Evolutionary conservation across 169 alveolate species (phyloP).

Genomic region (Condylostoma magnum): DNA sequence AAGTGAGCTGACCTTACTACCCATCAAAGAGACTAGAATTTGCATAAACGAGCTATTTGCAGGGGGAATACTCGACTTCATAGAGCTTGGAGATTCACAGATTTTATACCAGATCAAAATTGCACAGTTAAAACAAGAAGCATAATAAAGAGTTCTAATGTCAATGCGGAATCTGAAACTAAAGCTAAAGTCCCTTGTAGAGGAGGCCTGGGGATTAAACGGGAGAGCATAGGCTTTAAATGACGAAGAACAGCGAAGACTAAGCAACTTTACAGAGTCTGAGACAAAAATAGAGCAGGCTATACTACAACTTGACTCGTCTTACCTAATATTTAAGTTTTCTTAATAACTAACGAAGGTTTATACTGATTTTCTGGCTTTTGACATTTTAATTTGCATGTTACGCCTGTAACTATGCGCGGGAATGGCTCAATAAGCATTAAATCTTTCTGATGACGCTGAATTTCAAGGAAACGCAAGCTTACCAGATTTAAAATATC

Average conservation of each 20-base stretch:
- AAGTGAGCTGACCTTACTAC: background rate
- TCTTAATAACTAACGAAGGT: too few species aligned
- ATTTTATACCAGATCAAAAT: background rate
- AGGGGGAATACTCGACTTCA: background rate
- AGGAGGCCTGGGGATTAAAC: conserved; percentile 6
- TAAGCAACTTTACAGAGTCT: background rate
- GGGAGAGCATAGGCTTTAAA: background rate
- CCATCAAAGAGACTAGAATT: background rate
- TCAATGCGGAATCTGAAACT: conserved; percentile 9
- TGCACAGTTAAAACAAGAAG: background rate
- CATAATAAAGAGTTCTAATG: background rate
- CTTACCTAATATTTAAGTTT: background rate
- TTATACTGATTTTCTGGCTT: too few species aligned
- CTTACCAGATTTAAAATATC: too few species aligned
- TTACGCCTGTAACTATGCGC: too few species aligned
- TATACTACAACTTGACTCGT: background rate
- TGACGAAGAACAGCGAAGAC: background rate
- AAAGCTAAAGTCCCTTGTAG: background rate
- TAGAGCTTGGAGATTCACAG: background rate
- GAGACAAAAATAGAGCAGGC: conserved; percentile 10
- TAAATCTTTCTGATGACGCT: too few species aligned
- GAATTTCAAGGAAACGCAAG: too few species aligned
- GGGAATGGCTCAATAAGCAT: too few species aligned
- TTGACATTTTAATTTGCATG: too few species aligned
- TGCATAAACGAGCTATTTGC: background rate